These are phyloP conservation scores for Lactarius evosmus DNA, from an alignment of 768 basidiomycete species.

Conservation along the genomic window DNA sequence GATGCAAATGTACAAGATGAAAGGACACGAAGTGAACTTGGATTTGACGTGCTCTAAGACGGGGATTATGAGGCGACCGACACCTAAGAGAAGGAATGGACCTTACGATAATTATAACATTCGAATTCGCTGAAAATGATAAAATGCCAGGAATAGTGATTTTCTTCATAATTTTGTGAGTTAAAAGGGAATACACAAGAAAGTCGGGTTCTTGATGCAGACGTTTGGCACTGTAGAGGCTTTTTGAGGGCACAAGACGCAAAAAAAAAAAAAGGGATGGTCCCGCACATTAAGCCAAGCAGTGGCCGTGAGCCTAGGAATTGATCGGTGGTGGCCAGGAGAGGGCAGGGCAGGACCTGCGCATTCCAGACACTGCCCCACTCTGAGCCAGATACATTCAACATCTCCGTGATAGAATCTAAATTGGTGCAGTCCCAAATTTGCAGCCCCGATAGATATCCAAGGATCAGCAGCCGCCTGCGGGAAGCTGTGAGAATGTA, in stretches of 20 bases:
- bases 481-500: constrained; percentile 9
- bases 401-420: constrained; percentile 47
- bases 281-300: constrained; percentile 38
- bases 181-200: constrained; percentile 45
- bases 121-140: constrained; percentile 44
- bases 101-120: constrained; percentile 60
- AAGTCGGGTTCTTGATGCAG: constrained; percentile 32
- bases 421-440: constrained; percentile 62
- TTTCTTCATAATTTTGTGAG: constrained; percentile 51
- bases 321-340: constrained; percentile 31
- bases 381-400: constrained; percentile 45
- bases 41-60: constrained; percentile 54
- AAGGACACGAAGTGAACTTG: constrained; percentile 53
- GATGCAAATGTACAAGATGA: constrained; percentile 52
- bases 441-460: constrained; percentile 51
- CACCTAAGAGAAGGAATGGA: neutral
- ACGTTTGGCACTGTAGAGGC: constrained; percentile 26
- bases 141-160: constrained; percentile 42
- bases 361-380: constrained; percentile 41
- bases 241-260: neutral
- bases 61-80: constrained; percentile 5
- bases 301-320: constrained; percentile 36
- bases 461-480: constrained; percentile 51
- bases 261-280: constrained; percentile 14
- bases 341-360: constrained; percentile 41